These are phyloP conservation scores for Colletotrichum sp. DNA, from an alignment of 2,329 filamentous ascomycete genomes.

Conservation along the genomic window DNA sequence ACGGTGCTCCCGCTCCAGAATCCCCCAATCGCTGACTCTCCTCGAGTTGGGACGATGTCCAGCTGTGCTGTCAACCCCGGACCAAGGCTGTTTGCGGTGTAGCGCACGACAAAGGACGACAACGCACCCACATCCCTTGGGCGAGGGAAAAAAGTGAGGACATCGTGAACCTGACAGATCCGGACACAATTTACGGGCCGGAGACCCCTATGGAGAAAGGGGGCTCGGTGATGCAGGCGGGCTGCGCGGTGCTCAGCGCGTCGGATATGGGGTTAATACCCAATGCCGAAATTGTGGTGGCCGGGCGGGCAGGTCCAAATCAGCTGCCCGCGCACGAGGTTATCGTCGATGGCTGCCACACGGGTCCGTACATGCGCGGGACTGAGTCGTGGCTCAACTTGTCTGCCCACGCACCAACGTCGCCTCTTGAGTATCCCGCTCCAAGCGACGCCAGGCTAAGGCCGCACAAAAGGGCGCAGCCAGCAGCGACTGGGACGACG, in stretches of 20 bases:
- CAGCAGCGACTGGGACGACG: background rate
- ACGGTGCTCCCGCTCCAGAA: background rate
- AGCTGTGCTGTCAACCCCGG: background rate
- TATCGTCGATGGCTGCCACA: constrained; percentile 7
- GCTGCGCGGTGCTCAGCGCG: background rate
- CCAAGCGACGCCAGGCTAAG: background rate
- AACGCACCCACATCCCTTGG: background rate
- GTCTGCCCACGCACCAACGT: background rate
- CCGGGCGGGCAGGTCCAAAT: background rate
- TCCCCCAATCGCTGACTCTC: background rate
- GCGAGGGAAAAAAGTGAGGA: background rate
- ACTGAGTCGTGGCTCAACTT: background rate
- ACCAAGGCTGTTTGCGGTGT: background rate
- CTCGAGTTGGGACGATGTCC: background rate
- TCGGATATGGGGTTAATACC: background rate
- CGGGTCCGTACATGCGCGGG: background rate
- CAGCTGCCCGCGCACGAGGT: background rate
- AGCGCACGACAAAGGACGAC: background rate
- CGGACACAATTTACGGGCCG: background rate
- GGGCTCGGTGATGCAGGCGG: background rate
- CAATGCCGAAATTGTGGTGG: background rate
- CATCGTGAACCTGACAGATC: background rate
- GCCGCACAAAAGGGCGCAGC: background rate
- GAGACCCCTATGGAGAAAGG: background rate
- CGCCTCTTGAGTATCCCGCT: background rate